These are phyloP conservation scores for Castanopsis chinensis DNA, from an alignment of 306 rosid species.

Conservation along the genomic window DNA sequence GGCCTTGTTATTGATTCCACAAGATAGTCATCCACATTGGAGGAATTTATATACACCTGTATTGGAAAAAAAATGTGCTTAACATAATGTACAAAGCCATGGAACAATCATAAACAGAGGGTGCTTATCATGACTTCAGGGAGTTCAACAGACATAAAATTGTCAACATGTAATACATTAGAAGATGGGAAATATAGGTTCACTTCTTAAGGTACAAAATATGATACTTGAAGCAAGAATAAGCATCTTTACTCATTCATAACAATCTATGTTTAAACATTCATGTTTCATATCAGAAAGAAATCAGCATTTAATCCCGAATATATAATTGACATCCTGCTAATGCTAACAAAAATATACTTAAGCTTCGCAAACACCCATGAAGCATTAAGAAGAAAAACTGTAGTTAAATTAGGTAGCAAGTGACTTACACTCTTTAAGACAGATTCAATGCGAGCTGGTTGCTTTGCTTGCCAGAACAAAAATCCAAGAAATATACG, in stretches of 20 bases:
- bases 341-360: not conserved
- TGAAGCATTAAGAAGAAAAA: slow-evolving; percentile 9
- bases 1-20: slow-evolving; percentile 85
- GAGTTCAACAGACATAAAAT: not conserved
- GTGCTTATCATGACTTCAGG: not conserved
- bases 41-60: slow-evolving; percentile 68
- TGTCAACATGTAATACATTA: not conserved
- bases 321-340: slow-evolving; percentile 4
- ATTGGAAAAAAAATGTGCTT: slow-evolving; percentile 16
- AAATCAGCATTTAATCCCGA: not conserved
- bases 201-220: not conserved
- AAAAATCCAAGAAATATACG: slow-evolving; percentile 76
- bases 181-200: not conserved
- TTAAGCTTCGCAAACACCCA: not conserved
- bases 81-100: slow-evolving; percentile 6
- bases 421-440: slow-evolving; percentile 68
- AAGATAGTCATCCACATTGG: slow-evolving; percentile 93
- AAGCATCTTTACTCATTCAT: not conserved
- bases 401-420: slow-evolving; percentile 14
- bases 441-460: slow-evolving; percentile 68
- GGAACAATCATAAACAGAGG: slow-evolving; percentile 1
- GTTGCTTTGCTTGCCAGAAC: slow-evolving; percentile 97
- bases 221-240: not conserved
- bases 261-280: not conserved
- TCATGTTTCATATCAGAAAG: not conserved